These are phyloP conservation scores for Blastobotrys aristatus DNA, from an alignment of 1,139 yeast genomes.

Conservation along the genomic window DNA sequence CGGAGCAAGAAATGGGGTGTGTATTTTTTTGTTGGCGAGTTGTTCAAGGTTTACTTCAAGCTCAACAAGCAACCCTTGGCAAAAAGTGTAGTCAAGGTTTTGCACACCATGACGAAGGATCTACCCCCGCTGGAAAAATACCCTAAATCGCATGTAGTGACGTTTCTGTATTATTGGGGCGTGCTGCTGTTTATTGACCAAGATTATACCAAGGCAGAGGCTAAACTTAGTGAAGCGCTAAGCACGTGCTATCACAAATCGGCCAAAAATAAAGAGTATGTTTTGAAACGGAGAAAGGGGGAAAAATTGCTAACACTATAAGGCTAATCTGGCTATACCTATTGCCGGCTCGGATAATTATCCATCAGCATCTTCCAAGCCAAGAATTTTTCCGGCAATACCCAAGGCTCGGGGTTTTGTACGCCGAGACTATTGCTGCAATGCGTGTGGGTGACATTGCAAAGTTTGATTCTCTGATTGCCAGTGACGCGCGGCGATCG, in stretches of 20 bases:
- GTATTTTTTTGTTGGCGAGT: conserved; percentile 66
- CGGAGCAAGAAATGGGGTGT: conserved; percentile 60
- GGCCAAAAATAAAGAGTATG: conserved; percentile 34
- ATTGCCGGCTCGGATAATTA: conserved; percentile 36
- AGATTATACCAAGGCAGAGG: conserved; percentile 49
- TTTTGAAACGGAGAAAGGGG: not conserved
- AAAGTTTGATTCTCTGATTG: conserved; percentile 45
- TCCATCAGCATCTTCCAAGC: conserved; percentile 33
- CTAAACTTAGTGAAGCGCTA: conserved; percentile 48
- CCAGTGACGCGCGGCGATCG: conserved; percentile 37
- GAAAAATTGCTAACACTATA: conserved; percentile 1
- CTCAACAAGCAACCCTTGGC: conserved; percentile 71
- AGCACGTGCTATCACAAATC: conserved; percentile 32
- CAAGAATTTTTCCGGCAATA: conserved; percentile 43
- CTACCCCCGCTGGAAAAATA: conserved; percentile 46
- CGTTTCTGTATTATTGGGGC: conserved; percentile 64
- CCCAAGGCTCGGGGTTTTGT: conserved; percentile 44
- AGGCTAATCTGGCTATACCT: conserved; percentile 33
- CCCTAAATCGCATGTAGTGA: conserved; percentile 50
- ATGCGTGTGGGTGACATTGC: conserved; percentile 52
- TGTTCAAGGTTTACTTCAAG: conserved; percentile 67
- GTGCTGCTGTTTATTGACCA: conserved; percentile 58
- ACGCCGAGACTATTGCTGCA: conserved; percentile 47
- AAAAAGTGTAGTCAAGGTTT: conserved; percentile 69
- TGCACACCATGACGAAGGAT: conserved; percentile 50